Base-by-base conservation (phyloP, 2,329 filamentous ascomycete species). In the Scedosporium aurantiacum region DNA sequence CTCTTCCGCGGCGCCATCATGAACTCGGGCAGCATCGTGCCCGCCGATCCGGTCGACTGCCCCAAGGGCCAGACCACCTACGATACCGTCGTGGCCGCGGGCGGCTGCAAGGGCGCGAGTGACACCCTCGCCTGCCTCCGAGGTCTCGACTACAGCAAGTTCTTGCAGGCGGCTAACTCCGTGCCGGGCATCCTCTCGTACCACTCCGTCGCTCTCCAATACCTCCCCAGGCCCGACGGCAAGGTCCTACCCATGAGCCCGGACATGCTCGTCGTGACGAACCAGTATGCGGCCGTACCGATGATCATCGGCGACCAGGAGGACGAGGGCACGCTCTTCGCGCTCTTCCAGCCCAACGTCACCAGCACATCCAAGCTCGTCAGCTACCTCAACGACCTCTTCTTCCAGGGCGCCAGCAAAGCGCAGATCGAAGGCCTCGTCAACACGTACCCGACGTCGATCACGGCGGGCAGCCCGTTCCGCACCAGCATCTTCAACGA, bases 1-100 rank as follows among this genome's bases (percentile, higher is more conserved):
- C 74, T 89, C 0, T 89, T 89, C 76, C 78, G 82, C 14, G 85
- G 74, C 1, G 84, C 74, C 5, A 88, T 89, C 65, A 87, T 88
- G 85, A 79, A 82, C 70, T 82, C 79, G 1, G 83, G 83, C 1
- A 77, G 74, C 47, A 70, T 80, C 5, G 67, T 78, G 1, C 80
- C 82, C 0, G 73, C 78, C 0, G 77, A 80, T 37, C 74, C 78
- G 0, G 78, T 86, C 0, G 82, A 85, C 64, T 77, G 77, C 5
- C 69, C 72, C 1, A 84, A 85, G 67, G 81, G 78, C 0, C 83
- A 88, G 67, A 72, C 68, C 0, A 73, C 75, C 2, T 87, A 84
- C 67, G 74, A 86, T 65, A 70, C 72, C 1, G 74, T 87, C 2
- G 76, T 81, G 12, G 63, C 70, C 0, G 72, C 74, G 27, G 79